Conservation (phyloP, 2,329 filamentous ascomycete genomes). For the Beauveria australis region DNA sequence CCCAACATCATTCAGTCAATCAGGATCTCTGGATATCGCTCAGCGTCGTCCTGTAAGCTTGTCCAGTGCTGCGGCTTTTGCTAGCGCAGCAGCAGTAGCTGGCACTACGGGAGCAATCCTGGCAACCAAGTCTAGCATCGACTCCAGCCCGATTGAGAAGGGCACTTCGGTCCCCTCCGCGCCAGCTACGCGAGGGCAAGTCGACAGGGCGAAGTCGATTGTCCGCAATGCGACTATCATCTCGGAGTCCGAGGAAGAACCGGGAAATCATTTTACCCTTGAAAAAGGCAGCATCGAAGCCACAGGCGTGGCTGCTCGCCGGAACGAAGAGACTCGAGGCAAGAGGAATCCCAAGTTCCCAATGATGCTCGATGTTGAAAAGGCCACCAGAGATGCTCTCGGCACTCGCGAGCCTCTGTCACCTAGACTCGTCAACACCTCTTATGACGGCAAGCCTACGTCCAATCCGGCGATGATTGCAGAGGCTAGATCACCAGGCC, state of each 20-base stretch:
- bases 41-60: conserved; percentile 32
- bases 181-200: conserved; percentile 14
- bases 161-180: neutral
- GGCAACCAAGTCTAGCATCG: conserved; percentile 21
- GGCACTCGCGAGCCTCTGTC: conserved; percentile 5
- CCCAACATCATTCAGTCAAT: conserved; percentile 36
- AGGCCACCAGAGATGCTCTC: neutral
- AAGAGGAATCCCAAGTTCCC: neutral
- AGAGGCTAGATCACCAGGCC: neutral
- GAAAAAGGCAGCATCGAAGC: conserved; percentile 2
- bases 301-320: neutral
- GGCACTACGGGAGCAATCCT: conserved; percentile 6
- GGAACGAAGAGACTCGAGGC: neutral
- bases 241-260: conserved; percentile 36
- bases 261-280: conserved; percentile 14
- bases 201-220: neutral
- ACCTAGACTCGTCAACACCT: conserved; percentile 8
- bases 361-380: conserved; percentile 8
- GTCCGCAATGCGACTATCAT: conserved; percentile 22
- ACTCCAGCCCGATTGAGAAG: conserved; percentile 31
- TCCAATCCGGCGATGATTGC: neutral
- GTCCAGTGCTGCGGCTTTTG: conserved; percentile 32
- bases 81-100: conserved; percentile 12
- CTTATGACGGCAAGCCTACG: conserved; percentile 6
- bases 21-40: conserved; percentile 39